These are phyloP conservation scores for Camellia japonica DNA, from an alignment of 148 eudicot species.

Conservation along the genomic window DNA sequence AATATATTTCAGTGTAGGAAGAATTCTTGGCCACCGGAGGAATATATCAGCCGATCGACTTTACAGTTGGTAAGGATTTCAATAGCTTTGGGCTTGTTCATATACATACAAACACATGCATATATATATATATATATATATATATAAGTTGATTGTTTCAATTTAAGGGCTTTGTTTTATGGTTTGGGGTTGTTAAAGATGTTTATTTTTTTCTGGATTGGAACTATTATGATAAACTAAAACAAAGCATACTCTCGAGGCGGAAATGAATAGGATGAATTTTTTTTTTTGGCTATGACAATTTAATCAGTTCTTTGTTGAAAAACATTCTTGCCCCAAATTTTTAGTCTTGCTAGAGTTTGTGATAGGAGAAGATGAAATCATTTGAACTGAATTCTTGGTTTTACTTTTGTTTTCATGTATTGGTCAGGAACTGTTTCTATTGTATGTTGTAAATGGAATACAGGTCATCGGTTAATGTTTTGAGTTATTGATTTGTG, in stretches of 20 bases:
- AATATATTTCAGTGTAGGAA: conserved; percentile 74
- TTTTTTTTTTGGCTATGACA: neutral
- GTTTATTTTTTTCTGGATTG: neutral
- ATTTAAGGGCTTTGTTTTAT: neutral
- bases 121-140: neutral
- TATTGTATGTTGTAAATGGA: neutral
- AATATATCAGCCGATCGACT: conserved; percentile 64
- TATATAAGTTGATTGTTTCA: neutral
- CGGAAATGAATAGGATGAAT: neutral
- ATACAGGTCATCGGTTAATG: neutral
- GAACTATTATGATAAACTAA: neutral
- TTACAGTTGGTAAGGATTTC: conserved; percentile 65
- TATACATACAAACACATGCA: no score
- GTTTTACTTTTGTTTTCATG: neutral
- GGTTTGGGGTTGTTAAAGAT: neutral
- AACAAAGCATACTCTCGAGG: neutral
- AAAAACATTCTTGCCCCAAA: neutral
- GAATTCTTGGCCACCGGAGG: conserved; percentile 94
- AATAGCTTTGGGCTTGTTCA: neutral
- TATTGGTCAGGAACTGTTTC: neutral
- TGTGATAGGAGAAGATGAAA: neutral
- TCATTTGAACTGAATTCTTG: neutral
- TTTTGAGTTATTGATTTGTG: neutral
- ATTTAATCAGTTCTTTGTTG: neutral
- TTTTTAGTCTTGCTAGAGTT: neutral